These are phyloP conservation scores for Passiflora organensis DNA, from an alignment of 345 rosid species.

Conservation along the genomic window DNA sequence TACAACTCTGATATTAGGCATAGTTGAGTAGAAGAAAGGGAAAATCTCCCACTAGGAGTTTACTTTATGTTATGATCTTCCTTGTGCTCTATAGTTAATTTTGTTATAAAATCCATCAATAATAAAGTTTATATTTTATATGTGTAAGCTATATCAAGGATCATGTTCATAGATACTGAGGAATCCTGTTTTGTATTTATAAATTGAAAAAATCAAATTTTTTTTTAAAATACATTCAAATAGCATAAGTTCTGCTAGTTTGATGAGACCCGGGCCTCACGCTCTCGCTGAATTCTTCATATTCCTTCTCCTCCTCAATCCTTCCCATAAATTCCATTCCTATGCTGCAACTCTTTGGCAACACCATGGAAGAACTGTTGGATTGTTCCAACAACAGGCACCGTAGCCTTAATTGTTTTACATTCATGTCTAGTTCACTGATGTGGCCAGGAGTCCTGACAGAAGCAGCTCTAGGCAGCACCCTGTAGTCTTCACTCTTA, in stretches of 20 bases:
- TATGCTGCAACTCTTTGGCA: constrained; percentile 45
- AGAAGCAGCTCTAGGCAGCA: constrained; percentile 63
- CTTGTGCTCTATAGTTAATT: too few species aligned
- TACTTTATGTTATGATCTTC: too few species aligned
- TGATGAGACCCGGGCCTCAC: constrained; percentile 17
- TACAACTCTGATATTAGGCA: too few species aligned
- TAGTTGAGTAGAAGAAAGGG: too few species aligned
- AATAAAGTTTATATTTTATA: too few species aligned
- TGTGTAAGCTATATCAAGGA: too few species aligned
- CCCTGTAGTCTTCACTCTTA: constrained; percentile 49
- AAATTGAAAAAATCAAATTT: too few species aligned
- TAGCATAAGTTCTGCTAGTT: constrained; percentile 48
- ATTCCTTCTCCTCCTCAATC: constrained; percentile 47
- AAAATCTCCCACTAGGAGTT: too few species aligned
- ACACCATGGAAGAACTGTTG: constrained; percentile 1
- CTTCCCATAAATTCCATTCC: constrained; percentile 45
- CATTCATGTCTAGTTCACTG: constrained; percentile 1
- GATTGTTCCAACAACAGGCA: not conserved
- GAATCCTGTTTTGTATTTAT: too few species aligned
- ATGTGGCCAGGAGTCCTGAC: constrained; percentile 6
- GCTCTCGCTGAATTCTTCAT: constrained; percentile 14
- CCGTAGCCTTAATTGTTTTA: constrained; percentile 19
- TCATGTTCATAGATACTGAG: too few species aligned
- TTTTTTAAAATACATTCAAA: too few species aligned
- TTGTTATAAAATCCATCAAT: too few species aligned